Conservation (phyloP, 768 basidiomycete genomes). For the Chiua virens region DNA sequence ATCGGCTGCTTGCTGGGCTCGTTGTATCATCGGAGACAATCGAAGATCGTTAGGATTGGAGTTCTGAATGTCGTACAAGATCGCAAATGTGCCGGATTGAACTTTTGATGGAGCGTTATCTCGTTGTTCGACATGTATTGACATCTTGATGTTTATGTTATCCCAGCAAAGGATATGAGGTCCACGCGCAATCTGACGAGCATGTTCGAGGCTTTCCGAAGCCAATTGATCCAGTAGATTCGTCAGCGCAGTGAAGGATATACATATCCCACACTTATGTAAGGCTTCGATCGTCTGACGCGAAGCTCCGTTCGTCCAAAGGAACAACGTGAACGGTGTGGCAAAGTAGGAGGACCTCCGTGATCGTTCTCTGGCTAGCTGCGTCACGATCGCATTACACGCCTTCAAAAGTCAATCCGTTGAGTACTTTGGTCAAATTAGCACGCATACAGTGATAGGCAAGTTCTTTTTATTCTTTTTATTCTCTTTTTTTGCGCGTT, state of each 20-base stretch:
- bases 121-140: slow-evolving; percentile 33
- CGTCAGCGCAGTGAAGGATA: background rate
- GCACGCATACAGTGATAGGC: too few relatives aligned
- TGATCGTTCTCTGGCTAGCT: background rate
- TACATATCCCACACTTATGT: background rate
- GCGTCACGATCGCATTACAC: background rate
- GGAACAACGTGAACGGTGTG: background rate
- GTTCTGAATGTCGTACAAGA: slow-evolving; percentile 28
- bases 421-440: too few relatives aligned
- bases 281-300: background rate
- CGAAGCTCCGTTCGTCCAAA: background rate
- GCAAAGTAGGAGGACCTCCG: background rate
- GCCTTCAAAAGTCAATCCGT: background rate
- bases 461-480: background rate
- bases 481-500: background rate
- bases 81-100: slow-evolving; percentile 35
- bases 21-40: background rate
- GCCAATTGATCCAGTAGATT: background rate
- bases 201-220: background rate
- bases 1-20: background rate
- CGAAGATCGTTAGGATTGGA: background rate
- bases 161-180: slow-evolving; percentile 13
- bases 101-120: slow-evolving; percentile 30
- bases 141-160: slow-evolving; percentile 32
- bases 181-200: background rate